Percentiles rank a stretch among this genome's conserved stretches.
These are phyloP conservation scores for Hyparrhenia diplandra DNA, from an alignment of 176 grass and related monocot genomes.

Conservation along the genomic window DNA sequence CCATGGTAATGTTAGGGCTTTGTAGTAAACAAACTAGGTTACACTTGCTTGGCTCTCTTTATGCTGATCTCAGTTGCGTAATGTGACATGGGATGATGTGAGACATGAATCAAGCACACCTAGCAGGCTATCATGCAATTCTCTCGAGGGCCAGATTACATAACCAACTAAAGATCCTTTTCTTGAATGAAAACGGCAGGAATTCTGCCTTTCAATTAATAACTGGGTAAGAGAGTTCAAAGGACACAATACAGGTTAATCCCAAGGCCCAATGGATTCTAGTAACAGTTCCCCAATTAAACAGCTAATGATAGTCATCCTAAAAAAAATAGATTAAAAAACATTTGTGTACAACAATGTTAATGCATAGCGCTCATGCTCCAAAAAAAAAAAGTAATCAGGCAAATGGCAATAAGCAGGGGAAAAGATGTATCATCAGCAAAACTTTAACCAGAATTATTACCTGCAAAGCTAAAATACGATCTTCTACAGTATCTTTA, in stretches of 20 bases:
- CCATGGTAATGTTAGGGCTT: background rate
- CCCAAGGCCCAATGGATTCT: background rate
- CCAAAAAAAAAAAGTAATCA: background rate
- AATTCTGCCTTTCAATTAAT: background rate
- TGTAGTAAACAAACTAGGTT: background rate
- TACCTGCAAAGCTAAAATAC: slow-evolving; percentile 93
- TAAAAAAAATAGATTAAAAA: background rate
- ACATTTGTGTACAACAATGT: background rate
- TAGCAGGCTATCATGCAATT: background rate
- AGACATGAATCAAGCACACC: background rate
- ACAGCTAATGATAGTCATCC: background rate
- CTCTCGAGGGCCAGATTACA: background rate
- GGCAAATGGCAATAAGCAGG: background rate
- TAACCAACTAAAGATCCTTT: background rate
- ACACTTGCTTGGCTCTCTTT: background rate
- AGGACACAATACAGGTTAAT: background rate
- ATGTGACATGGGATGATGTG: background rate
- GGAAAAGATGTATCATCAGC: background rate
- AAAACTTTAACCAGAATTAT: background rate
- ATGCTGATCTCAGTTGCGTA: background rate
- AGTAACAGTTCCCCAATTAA: background rate
- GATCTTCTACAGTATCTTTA: slow-evolving; percentile 86
- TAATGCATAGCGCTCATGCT: background rate
- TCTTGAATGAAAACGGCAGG: background rate
- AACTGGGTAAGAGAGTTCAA: background rate